Conservation (phyloP, 208 protist genomes). For the Wallacemonas sp. region DNA sequence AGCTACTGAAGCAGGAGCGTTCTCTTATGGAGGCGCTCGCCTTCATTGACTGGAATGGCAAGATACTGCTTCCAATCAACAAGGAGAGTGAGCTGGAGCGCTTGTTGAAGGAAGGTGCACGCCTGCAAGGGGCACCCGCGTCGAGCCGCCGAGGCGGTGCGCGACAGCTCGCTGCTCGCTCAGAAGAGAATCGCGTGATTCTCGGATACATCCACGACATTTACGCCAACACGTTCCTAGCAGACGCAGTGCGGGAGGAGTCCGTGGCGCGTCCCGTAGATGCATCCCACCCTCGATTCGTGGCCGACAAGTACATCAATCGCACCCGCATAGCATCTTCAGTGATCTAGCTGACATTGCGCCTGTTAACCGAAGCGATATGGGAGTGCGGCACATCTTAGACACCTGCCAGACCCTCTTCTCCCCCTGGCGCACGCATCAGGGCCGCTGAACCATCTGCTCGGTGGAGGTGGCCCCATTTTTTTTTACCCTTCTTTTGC, state of each 20-base stretch:
- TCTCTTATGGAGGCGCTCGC: slow-evolving; percentile 17
- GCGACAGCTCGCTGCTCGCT: not conserved
- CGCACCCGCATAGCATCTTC: slow-evolving; percentile 4
- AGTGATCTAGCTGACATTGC: not conserved
- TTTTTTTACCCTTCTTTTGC: too few species aligned
- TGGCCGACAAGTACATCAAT: slow-evolving; percentile 31
- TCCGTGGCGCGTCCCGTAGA: slow-evolving; percentile 23
- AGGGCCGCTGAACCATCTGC: too few species aligned
- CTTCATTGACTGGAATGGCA: slow-evolving; percentile 20
- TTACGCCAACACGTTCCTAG: not conserved
- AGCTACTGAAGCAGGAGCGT: slow-evolving; percentile 12
- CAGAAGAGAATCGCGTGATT: not conserved
- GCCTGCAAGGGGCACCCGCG: not conserved
- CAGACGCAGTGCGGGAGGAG: not conserved
- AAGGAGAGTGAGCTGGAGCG: slow-evolving; percentile 10
- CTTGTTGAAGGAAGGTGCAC: slow-evolving; percentile 1
- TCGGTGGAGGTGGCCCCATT: too few species aligned
- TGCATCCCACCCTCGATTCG: slow-evolving; percentile 35
- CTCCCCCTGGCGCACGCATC: too few species aligned
- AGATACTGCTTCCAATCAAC: slow-evolving; percentile 11
- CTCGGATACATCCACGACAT: not conserved
- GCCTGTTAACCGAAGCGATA: too few species aligned
- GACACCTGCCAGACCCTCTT: too few species aligned
- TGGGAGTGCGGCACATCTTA: too few species aligned
- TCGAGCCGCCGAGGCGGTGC: not conserved